These are phyloP conservation scores for Abrus precatorius DNA, from an alignment of 306 rosid species.

Conservation along the genomic window DNA sequence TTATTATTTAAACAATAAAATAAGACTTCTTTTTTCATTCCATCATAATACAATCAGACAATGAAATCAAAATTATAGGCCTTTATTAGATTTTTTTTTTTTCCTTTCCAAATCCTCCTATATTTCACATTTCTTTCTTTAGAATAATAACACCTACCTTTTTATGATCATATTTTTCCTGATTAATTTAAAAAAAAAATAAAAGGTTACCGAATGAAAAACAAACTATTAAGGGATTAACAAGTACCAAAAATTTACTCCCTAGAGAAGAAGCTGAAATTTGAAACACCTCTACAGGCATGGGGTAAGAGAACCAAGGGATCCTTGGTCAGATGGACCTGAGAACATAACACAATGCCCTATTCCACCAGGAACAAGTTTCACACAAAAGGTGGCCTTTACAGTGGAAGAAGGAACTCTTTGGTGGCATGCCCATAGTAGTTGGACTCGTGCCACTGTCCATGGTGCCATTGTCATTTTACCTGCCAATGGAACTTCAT, in stretches of 20 bases:
- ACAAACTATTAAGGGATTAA: too few species aligned
- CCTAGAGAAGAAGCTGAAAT: neutral
- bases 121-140: too few species aligned
- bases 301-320: conserved; percentile 6
- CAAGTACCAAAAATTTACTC: neutral
- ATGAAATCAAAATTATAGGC: too few species aligned
- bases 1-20: too few species aligned
- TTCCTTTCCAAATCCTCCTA: too few species aligned
- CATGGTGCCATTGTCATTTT: conserved; percentile 23
- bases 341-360: conserved; percentile 16
- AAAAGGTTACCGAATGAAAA: too few species aligned
- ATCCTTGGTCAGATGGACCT: conserved; percentile 30
- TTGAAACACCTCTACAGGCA: neutral
- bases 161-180: too few species aligned
- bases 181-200: too few species aligned
- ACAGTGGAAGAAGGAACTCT: conserved; percentile 16
- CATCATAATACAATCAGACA: too few species aligned
- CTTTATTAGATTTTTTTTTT: too few species aligned
- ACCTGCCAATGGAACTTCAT: neutral
- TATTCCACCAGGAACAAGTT: conserved; percentile 11
- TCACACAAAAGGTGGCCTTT: conserved; percentile 14
- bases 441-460: conserved; percentile 18
- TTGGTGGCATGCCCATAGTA: conserved; percentile 20
- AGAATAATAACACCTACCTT: too few species aligned
- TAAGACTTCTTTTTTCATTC: too few species aligned